Base-by-base conservation (phyloP, 208 protist genomes). In the Acanthamoeba triangularis region DNA sequence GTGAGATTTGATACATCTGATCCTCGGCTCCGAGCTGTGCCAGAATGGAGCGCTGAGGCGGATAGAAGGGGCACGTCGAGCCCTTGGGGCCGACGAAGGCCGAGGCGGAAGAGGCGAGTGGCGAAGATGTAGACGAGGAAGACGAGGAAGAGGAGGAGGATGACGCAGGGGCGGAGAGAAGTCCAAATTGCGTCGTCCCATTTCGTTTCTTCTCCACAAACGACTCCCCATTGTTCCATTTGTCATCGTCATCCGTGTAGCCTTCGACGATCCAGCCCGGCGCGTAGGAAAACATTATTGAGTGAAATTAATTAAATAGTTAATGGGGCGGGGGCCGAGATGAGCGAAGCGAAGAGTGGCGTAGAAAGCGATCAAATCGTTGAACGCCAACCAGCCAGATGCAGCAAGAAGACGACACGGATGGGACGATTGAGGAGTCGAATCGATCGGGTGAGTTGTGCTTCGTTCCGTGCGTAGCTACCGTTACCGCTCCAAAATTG, bases 231-330 rank as follows among this genome's bases (percentile, higher is more conserved):
- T 11, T 30, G 74, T 37, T 23, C 80, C 80, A 88, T 30, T 47
- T 5, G 6, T 88, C 80, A 61, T 88, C 80, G 14, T n/a, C 44
- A 6, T 88, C 80, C 14, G n/a, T 88, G 8, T n/a, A 61, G 80
- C 80, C 80, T 37, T 88, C 80, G 23, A 88, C n/a, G 30, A 54
- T 33, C 25, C 35, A 88, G 18, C 80, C 80, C 14, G 80, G 80
- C n/a, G 80, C 80, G 30, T 88, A 88, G 16, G 80, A 54, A 88
- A 88, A 88, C 80, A 88, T 88, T 82, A 35, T 20, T 47, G 16
- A 41, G 4, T 10, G n/a, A 47, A 44, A 82, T 52, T 35, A 82
- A 82, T 52, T 35, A 49, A 82, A 41, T 30, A 44, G 23, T 33
- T 7, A n/a, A 44, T 47, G 18, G 18, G 41, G 30, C 18, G 25